phyloP scores from a whole-genome alignment of 2,329 filamentous ascomycete species.

The Xylaria sp. region DNA sequence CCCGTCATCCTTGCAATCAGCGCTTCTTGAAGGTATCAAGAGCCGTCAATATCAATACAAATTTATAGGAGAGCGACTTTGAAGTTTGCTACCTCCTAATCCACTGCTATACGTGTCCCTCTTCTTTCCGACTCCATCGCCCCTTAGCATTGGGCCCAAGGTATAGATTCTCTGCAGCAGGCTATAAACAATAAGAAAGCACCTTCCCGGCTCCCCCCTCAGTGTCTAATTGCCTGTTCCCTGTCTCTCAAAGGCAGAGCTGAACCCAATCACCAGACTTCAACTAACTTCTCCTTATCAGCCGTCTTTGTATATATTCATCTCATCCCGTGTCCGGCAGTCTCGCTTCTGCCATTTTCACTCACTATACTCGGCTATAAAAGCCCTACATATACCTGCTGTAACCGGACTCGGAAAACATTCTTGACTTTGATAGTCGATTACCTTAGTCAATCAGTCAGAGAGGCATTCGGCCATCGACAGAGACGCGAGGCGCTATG shows the following conservation, averaged over 20 bases:
- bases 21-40: no score
- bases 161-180: background rate
- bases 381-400: background rate
- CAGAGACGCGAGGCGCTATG: conserved; percentile 38
- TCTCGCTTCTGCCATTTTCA: background rate
- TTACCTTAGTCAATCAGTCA: background rate
- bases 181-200: background rate
- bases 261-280: conserved; percentile 4
- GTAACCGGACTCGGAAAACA: background rate
- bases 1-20: no score
- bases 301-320: conserved; percentile 2
- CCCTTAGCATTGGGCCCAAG: background rate
- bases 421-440: background rate
- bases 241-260: background rate
- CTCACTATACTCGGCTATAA: background rate
- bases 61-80: background rate
- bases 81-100: background rate
- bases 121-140: background rate
- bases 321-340: background rate
- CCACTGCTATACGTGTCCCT: background rate
- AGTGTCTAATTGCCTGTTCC: background rate
- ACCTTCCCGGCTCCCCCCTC: background rate
- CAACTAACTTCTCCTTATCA: conserved; percentile 2
- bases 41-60: no score
- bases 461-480: background rate